These are phyloP conservation scores for Breynia disticha DNA, from an alignment of 441 rosid genomes.

Conservation along the genomic window DNA sequence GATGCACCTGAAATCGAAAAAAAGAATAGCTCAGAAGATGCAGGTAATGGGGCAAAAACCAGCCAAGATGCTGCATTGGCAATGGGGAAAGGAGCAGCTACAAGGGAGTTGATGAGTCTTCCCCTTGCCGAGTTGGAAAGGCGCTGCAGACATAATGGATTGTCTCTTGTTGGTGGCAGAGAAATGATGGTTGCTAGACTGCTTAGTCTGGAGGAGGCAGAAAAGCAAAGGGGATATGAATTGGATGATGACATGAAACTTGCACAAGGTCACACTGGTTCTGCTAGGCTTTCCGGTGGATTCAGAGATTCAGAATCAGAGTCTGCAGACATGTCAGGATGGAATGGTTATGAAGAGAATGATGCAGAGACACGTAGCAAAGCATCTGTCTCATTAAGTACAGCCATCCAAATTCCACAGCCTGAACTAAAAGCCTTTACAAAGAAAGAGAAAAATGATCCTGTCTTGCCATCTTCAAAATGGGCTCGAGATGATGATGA, in stretches of 20 bases:
- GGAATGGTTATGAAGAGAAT: conserved; percentile 40
- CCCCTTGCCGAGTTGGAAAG: conserved; percentile 92
- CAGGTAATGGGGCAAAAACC: conserved; percentile 35
- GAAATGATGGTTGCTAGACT: conserved; percentile 92
- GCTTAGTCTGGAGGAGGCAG: conserved; percentile 93
- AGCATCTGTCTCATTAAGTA: conserved; percentile 33
- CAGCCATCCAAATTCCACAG: conserved; percentile 49
- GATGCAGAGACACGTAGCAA: conserved; percentile 31
- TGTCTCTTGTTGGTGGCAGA: conserved; percentile 97
- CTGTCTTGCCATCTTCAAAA: conserved; percentile 79
- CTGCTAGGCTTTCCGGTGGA: conserved; percentile 38
- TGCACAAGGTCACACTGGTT: conserved; percentile 38
- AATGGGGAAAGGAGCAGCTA: conserved; percentile 95
- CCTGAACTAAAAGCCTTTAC: conserved; percentile 57
- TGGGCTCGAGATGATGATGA: conserved; percentile 97
- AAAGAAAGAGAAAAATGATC: conserved; percentile 68
- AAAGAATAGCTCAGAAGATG: conserved; percentile 37
- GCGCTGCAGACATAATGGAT: conserved; percentile 95
- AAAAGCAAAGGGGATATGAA: conserved; percentile 83
- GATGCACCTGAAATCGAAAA: conserved; percentile 81
- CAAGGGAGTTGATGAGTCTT: conserved; percentile 79
- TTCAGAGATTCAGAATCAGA: conserved; percentile 49
- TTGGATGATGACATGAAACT: conserved; percentile 64
- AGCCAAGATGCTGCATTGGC: conserved; percentile 93
- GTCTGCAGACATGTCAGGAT: conserved; percentile 33